These are phyloP conservation scores for Favolaschia claudopus DNA, from an alignment of 768 basidiomycete genomes.

Conservation along the genomic window DNA sequence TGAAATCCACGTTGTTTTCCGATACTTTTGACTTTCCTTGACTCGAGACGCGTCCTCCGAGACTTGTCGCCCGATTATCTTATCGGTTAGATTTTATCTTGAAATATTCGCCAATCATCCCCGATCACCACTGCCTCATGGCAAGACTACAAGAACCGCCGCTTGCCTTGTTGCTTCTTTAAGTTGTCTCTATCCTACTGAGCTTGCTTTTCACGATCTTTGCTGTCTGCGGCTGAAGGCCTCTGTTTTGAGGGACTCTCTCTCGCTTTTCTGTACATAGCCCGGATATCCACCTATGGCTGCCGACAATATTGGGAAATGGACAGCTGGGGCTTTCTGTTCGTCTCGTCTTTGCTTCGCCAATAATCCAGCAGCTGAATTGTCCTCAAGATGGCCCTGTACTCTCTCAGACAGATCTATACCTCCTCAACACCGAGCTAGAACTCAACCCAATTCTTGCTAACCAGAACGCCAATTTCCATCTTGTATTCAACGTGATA, in stretches of 20 bases:
- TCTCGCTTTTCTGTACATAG: slow-evolving; percentile 17
- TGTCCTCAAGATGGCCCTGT: slow-evolving; percentile 73
- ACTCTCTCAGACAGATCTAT: slow-evolving; percentile 81
- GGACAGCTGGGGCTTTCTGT: slow-evolving; percentile 55
- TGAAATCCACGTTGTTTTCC: slow-evolving; percentile 10
- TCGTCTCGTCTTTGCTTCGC: slow-evolving; percentile 24
- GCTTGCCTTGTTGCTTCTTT: too few species aligned
- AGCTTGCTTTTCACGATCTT: too few species aligned
- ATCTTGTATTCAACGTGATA: slow-evolving; percentile 75
- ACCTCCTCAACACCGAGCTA: slow-evolving; percentile 73
- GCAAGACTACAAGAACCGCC: slow-evolving; percentile 5
- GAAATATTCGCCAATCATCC: slow-evolving; percentile 9
- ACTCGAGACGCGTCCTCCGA: background rate
- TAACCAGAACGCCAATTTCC: slow-evolving; percentile 55
- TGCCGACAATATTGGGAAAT: slow-evolving; percentile 45
- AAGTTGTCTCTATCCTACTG: too few species aligned
- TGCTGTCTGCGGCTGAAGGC: too few species aligned
- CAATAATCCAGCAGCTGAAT: background rate
- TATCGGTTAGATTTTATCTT: background rate
- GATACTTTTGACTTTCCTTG: slow-evolving; percentile 1
- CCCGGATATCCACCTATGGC: slow-evolving; percentile 24
- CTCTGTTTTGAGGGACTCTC: too few species aligned
- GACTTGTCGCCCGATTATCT: background rate
- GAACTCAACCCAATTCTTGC: slow-evolving; percentile 79
- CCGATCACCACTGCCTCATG: slow-evolving; percentile 18